A percentile compares a stretch with the other conserved stretches of the same genome.
These are phyloP conservation scores for Eutrema japonicum DNA, from an alignment of 345 rosid species.

Conservation along the genomic window DNA sequence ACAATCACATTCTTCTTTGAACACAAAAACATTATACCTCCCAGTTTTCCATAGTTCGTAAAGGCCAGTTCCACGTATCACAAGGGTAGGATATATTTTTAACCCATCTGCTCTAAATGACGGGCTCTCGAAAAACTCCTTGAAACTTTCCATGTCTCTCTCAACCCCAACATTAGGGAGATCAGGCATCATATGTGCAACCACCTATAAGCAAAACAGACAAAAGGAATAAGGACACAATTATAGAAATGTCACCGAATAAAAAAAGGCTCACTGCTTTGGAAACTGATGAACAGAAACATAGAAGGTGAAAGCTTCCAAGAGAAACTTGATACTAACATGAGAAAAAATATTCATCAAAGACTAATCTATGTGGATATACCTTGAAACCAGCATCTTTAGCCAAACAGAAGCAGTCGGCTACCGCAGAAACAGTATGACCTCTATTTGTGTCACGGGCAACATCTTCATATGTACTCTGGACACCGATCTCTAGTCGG, in stretches of 20 bases:
- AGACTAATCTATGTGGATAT: slow-evolving; percentile 3
- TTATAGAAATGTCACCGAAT: neutral
- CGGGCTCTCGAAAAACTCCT: slow-evolving; percentile 97
- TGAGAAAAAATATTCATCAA: neutral
- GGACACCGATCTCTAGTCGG: slow-evolving; percentile 96
- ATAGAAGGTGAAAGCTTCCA: slow-evolving; percentile 25
- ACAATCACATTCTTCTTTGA: neutral
- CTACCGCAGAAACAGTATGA: slow-evolving; percentile 97
- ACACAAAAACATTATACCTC: slow-evolving; percentile 51
- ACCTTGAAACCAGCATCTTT: slow-evolving; percentile 99
- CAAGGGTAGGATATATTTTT: slow-evolving; percentile 97
- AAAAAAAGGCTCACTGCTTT: slow-evolving; percentile 9
- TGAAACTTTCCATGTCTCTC: slow-evolving; percentile 95
- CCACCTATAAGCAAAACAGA: slow-evolving; percentile 62
- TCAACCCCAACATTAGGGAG: slow-evolving; percentile 99
- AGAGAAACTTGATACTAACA: slow-evolving; percentile 18
- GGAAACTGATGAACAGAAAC: slow-evolving; percentile 15
- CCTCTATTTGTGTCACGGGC: slow-evolving; percentile 98
- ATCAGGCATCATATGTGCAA: slow-evolving; percentile 99
- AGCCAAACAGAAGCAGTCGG: slow-evolving; percentile 97
- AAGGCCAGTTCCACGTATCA: slow-evolving; percentile 98
- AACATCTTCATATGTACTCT: slow-evolving; percentile 99
- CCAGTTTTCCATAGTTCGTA: slow-evolving; percentile 99
- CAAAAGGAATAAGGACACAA: neutral
- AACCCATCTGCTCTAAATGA: slow-evolving; percentile 96